Base-by-base conservation (phyloP, 116 monocot species). In the Papilionanthe hybrid region DNA sequence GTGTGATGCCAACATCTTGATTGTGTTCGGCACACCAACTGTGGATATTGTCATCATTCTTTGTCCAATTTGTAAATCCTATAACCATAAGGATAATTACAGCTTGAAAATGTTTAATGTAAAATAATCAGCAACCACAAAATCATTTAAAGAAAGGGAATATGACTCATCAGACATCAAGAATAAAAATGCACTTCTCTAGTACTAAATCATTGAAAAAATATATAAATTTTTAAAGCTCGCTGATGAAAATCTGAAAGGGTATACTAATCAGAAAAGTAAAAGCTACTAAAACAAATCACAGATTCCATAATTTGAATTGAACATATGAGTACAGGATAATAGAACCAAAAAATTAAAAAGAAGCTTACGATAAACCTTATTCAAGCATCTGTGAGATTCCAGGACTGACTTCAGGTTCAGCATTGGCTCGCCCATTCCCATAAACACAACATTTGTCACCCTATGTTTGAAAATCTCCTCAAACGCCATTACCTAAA, bases 1-100 rank as follows among this genome's bases (percentile, higher is more conserved):
- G 84, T 94, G 91, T 78, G 93, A 86, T 71, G 98, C 98, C 76
- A 98, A 72, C 89, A 89, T 93, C 79, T 86, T 94, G 28, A 98
- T 98, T 32, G 94, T 98, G 80, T 94, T 98, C 19, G 98, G 98
- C 41, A 98, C 98, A 56, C 98, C 98, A 0, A 98, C 98, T 76
- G 98, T 98, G 15, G 98, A 98, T 83, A 98, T 98, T 72, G 98
- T 98, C 58, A 98, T 98, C 98, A 94, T 98, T 78, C 98, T 90
- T 87, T 98, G 98, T 48, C 94, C 94, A 82, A 98, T 98, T 83
- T 90, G 78, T 42, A 98, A 72, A 77, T 98, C 98, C 98, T 98
- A 72, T 1, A 72, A 19, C 77, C 42, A 32, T 72, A 78, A 78
- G 25, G 30, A 48, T 9, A 55, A 60, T 56, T 55, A 41, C 6